Evolutionary conservation across 208 protist genomes (phyloP), one percentile per base, ranked within the genome.

Genomic region (Trypanosoma avium): DNA sequence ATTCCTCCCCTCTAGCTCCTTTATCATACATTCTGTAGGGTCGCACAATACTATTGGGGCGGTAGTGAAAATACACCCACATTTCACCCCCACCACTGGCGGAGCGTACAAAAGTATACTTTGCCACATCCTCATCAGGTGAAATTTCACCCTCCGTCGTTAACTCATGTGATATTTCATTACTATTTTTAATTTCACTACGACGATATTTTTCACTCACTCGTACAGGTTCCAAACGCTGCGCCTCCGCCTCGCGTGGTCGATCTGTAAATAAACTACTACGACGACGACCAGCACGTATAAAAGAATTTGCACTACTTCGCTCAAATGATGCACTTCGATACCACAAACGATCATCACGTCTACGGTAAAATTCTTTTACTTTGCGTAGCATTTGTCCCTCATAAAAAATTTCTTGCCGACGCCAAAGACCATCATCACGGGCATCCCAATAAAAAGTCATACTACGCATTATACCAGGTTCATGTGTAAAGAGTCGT

Each of bases 21-120:
- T 92, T 94, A 32, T 79, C 71, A 68, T 88, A 94, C 75, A 93
- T 84, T 63, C 84, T 85, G 55, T 84, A 92, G 24, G 87, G 86
- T 0, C 80, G 85, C 10, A 93, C 84, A 24, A 96, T 84, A 54
- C 86, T 90, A 57, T 65, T 75, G 17, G 68, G 68, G 2, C 67
- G 59, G 68, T 91, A 94, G 35, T 96, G 91, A 50, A 94, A 96
- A 59, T 85, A 85, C 9, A 94, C 69, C 80, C 84, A 91, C 81
- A 96, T 92, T 55, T 94, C 84, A 13, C 86, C 71, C 1, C 82
- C 26, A 65, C 57, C 24, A 49, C 26, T 38, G 36, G 53, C 22
- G 2, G 83, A 70, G 4, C 78, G 75, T 8, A 80, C 54, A 65
- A 94, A 96, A 0, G 75, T 84, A 13, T 75, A 83, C 61, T 96